These are phyloP conservation scores for Colletotrichum sp. DNA, from an alignment of 2,329 filamentous ascomycete species.

Conservation along the genomic window DNA sequence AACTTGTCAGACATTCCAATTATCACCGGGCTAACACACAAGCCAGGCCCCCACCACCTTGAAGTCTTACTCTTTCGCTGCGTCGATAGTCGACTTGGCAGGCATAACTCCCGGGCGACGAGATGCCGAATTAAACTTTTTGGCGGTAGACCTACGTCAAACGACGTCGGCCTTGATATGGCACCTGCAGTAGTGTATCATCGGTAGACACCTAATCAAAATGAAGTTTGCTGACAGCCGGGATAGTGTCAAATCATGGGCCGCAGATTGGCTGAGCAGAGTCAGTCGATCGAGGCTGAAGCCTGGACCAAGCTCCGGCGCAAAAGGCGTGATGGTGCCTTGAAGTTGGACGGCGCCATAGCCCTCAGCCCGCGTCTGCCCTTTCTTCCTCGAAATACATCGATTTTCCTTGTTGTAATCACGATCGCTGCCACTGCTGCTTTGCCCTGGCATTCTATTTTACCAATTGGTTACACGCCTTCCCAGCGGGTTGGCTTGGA, in stretches of 20 bases:
- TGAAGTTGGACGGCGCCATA: slow-evolving; percentile 2
- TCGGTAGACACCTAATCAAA: not conserved
- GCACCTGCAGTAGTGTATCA: not conserved
- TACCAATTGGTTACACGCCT: not conserved
- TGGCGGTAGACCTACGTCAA: not conserved
- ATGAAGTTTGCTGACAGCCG: not conserved
- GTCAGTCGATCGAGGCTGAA: not conserved
- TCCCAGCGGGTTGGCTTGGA: not conserved
- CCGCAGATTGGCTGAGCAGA: not conserved
- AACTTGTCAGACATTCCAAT: slow-evolving; percentile 1
- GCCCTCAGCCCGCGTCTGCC: not conserved
- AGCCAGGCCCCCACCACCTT: not conserved
- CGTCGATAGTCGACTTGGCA: not conserved
- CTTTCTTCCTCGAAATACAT: slow-evolving; percentile 2
- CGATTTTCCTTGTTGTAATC: slow-evolving; percentile 3
- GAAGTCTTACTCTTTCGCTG: not conserved
- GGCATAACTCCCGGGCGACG: not conserved
- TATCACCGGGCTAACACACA: slow-evolving; percentile 4
- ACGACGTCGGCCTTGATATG: not conserved
- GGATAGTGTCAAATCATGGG: not conserved
- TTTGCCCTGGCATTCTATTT: not conserved
- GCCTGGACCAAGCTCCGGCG: not conserved
- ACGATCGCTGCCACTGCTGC: not conserved
- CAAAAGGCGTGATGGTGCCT: not conserved
- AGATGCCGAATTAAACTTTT: slow-evolving; percentile 4